These are phyloP conservation scores for Diaporthe nobilis DNA, from an alignment of 2,329 filamentous ascomycete genomes.

Conservation along the genomic window DNA sequence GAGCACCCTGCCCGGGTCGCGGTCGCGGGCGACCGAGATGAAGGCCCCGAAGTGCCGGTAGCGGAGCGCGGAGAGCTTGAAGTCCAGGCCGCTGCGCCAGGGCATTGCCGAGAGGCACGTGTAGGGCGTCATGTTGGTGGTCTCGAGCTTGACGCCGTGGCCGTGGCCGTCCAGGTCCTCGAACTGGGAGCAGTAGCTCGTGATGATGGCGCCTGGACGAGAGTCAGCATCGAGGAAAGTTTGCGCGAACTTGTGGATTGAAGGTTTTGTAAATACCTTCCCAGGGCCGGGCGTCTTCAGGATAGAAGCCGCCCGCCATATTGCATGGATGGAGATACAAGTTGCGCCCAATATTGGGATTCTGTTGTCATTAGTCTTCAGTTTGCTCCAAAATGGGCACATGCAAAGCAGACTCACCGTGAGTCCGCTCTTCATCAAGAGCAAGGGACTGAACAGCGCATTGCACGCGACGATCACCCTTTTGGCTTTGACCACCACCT, in stretches of 20 bases:
- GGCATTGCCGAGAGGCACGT: slow-evolving; percentile 73
- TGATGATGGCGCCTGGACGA: slow-evolving; percentile 79
- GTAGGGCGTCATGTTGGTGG: slow-evolving; percentile 80
- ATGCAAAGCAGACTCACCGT: slow-evolving; percentile 58
- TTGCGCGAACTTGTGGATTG: not conserved
- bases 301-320: slow-evolving; percentile 71
- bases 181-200: slow-evolving; percentile 81
- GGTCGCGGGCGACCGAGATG: slow-evolving; percentile 82
- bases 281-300: slow-evolving; percentile 79
- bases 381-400: not conserved
- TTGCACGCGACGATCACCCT: slow-evolving; percentile 86
- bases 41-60: slow-evolving; percentile 79
- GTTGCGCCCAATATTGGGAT: slow-evolving; percentile 82
- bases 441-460: slow-evolving; percentile 80
- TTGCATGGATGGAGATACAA: slow-evolving; percentile 82
- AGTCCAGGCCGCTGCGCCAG: slow-evolving; percentile 78
- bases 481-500: slow-evolving; percentile 82
- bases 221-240: slow-evolving; percentile 23
- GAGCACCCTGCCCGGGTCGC: slow-evolving; percentile 81
- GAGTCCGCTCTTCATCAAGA: slow-evolving; percentile 84
- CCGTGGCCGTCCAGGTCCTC: slow-evolving; percentile 85
- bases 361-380: slow-evolving; percentile 57
- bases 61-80: slow-evolving; percentile 78
- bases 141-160: slow-evolving; percentile 87
- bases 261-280: slow-evolving; percentile 58